Percentiles rank a stretch among this genome's conserved stretches.
Conservation (phyloP, 2,329 filamentous ascomycete genomes). For the Pochonia chlamydosporia region DNA sequence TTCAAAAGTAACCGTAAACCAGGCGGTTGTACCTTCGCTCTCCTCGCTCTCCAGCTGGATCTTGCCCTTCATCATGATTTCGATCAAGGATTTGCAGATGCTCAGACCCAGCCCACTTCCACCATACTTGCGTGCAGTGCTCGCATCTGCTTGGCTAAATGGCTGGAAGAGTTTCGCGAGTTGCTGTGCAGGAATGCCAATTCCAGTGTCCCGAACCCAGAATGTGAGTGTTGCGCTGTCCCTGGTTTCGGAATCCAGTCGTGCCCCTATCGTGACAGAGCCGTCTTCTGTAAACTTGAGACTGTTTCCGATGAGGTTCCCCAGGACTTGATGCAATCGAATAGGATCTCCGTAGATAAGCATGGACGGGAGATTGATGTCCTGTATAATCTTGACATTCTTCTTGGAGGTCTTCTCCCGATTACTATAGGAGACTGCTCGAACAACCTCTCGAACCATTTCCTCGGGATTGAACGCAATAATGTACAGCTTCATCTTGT, state of each 20-base stretch:
- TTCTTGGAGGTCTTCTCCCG: conserved; percentile 56
- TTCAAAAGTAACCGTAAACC: conserved; percentile 79
- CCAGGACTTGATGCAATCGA: conserved; percentile 61
- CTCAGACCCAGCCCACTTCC: conserved; percentile 86
- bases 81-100: conserved; percentile 91
- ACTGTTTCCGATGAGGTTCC: conserved; percentile 86
- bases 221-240: conserved; percentile 72
- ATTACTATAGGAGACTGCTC: conserved; percentile 62
- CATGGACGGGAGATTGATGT: conserved; percentile 71
- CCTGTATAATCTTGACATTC: conserved; percentile 59
- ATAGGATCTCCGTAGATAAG: conserved; percentile 62
- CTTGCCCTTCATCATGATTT: conserved; percentile 82
- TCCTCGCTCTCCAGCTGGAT: conserved; percentile 78
- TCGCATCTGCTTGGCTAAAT: conserved; percentile 88
- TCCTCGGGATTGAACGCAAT: conserved; percentile 63
- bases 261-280: conserved; percentile 76
- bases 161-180: conserved; percentile 83
- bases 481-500: conserved; percentile 76
- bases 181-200: conserved; percentile 79
- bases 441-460: conserved; percentile 61
- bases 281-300: conserved; percentile 90
- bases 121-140: conserved; percentile 84
- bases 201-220: conserved; percentile 84
- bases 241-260: conserved; percentile 63
- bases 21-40: conserved; percentile 63